phyloP scores from a whole-genome alignment of 148 eudicot genomes.

The Fagopyrum tataricum region DNA sequence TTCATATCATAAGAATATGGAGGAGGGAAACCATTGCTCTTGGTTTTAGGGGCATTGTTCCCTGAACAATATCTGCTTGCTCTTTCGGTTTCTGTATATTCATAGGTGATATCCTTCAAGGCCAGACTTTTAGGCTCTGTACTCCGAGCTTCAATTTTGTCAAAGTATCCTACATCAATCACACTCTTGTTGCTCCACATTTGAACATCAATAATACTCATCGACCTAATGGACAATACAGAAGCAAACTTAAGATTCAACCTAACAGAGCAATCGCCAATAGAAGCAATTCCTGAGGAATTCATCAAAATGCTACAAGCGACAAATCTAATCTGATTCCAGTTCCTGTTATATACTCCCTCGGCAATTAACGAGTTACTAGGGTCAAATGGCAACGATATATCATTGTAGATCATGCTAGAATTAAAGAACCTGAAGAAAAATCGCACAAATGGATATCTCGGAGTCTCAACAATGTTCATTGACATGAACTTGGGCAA shows the following conservation, averaged over 20 bases:
- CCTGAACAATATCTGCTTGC: too few relatives aligned
- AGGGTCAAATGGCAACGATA: slow-evolving; percentile 45
- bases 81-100: slow-evolving; percentile 39
- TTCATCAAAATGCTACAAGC: slow-evolving; percentile 56
- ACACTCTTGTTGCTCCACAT: slow-evolving; percentile 62
- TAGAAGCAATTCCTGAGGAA: slow-evolving; percentile 32
- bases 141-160: slow-evolving; percentile 38
- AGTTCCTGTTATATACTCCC: slow-evolving; percentile 63
- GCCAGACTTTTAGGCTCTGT: slow-evolving; percentile 23
- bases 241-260: slow-evolving; percentile 55
- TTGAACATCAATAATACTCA: slow-evolving; percentile 58
- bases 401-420: slow-evolving; percentile 30
- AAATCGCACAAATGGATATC: slow-evolving; percentile 38
- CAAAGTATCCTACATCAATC: slow-evolving; percentile 52
- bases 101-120: slow-evolving; percentile 40
- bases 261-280: slow-evolving; percentile 71
- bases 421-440: slow-evolving; percentile 38
- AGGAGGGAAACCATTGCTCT: slow-evolving; percentile 18
- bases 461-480: slow-evolving; percentile 46
- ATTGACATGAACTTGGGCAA: slow-evolving; percentile 51
- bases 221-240: slow-evolving; percentile 42
- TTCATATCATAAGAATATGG: slow-evolving; percentile 61
- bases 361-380: slow-evolving; percentile 55
- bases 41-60: slow-evolving; percentile 30
- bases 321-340: slow-evolving; percentile 46